Conservation (phyloP, 148 eudicot species). For the Chenopodium formosanum region DNA sequence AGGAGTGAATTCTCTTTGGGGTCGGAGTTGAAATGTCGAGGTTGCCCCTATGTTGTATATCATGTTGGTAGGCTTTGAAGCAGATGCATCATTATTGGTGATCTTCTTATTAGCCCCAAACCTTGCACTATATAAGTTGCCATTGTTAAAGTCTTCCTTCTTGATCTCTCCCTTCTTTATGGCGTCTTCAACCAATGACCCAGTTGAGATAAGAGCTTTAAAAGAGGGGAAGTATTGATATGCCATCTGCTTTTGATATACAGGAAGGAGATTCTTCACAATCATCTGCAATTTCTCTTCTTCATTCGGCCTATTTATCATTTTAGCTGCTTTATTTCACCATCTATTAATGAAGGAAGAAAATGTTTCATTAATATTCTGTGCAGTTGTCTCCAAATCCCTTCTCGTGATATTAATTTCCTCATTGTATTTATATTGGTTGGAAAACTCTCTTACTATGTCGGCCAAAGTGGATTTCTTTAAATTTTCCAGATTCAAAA, state of each 20-base stretch:
- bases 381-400: background rate
- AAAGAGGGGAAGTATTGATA: background rate
- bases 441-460: background rate
- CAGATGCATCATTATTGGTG: no score
- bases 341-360: background rate
- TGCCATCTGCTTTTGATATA: background rate
- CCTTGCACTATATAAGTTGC: background rate
- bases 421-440: no score
- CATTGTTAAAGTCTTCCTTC: no score
- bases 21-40: no score
- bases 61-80: no score
- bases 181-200: background rate
- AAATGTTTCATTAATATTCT: background rate
- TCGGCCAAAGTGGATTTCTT: background rate
- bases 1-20: no score
- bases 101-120: background rate
- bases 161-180: background rate
- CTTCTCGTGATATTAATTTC: background rate
- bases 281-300: constrained; percentile 2
- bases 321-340: background rate
- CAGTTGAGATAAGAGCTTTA: background rate
- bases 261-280: background rate
- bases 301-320: background rate
- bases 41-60: no score
- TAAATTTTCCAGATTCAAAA: background rate